Conservation (phyloP, 805 yeast species). For the Zygotorulaspora florentina region DNA sequence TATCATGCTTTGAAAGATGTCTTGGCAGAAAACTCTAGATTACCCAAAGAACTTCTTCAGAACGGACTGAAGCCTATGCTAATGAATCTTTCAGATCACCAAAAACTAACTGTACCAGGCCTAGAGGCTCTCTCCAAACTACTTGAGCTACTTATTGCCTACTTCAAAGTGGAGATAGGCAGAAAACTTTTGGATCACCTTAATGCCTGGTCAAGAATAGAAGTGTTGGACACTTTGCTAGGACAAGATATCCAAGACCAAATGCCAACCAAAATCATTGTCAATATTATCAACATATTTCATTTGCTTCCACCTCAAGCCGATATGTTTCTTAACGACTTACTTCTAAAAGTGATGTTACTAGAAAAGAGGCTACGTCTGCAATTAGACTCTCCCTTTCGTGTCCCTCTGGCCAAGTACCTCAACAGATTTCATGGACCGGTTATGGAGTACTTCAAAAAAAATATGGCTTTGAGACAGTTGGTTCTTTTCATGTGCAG, state of each 20-base stretch:
- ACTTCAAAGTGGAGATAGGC: conserved; percentile 96
- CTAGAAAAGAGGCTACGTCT: conserved; percentile 82
- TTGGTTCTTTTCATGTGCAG: conserved; percentile 43
- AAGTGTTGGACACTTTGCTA: conserved; percentile 67
- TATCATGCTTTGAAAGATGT: conserved; percentile 82
- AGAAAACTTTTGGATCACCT: conserved; percentile 86
- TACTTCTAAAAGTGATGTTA: conserved; percentile 67
- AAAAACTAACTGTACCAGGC: conserved; percentile 82
- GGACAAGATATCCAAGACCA: conserved; percentile 77
- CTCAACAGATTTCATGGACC: conserved; percentile 77
- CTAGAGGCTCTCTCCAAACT: conserved; percentile 86
- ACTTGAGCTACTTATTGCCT: conserved; percentile 80
- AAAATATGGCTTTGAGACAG: conserved; percentile 59
- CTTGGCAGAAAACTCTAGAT: conserved; percentile 74
- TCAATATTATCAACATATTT: conserved; percentile 85
- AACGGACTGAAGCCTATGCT: conserved; percentile 93
- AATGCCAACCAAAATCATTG: conserved; percentile 78
- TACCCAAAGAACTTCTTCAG: conserved; percentile 93
- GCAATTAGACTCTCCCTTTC: conserved; percentile 81
- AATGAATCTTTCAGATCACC: conserved; percentile 91
- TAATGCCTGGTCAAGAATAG: conserved; percentile 92
- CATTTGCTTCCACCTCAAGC: conserved; percentile 92
- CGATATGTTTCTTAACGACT: conserved; percentile 82
- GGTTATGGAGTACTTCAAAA: conserved; percentile 63
- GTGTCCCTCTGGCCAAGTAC: conserved; percentile 85